These are phyloP conservation scores for Mollisiaceae sp. DNA, from an alignment of 2,329 filamentous ascomycete genomes.

Conservation along the genomic window DNA sequence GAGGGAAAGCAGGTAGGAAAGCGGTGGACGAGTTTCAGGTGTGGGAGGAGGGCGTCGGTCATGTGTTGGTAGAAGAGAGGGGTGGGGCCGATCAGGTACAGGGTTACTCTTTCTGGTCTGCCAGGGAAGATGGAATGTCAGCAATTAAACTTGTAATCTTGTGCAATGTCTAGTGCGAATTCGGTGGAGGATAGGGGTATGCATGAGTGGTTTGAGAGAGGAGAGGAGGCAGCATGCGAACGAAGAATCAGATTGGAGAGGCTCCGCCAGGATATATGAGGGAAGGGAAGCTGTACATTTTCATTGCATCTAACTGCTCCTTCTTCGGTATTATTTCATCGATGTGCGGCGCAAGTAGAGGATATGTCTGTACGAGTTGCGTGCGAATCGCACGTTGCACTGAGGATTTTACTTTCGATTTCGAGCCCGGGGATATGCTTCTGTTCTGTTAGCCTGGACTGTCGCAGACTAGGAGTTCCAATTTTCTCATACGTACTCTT, in stretches of 20 bases:
- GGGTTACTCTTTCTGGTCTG: conserved; percentile 81
- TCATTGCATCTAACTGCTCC: conserved; percentile 85
- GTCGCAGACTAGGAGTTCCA: not conserved
- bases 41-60: conserved; percentile 76
- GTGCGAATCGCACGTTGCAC: conserved; percentile 86
- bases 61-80: conserved; percentile 93
- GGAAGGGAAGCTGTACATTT: conserved; percentile 62
- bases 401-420: conserved; percentile 97
- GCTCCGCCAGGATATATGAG: not conserved
- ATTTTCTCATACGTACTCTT: conserved; percentile 66
- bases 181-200: not conserved
- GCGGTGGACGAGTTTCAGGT: conserved; percentile 86
- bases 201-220: not conserved
- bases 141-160: not conserved
- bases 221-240: not conserved
- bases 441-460: conserved; percentile 31
- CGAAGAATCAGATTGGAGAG: not conserved
- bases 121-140: conserved; percentile 13
- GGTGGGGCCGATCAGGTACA: conserved; percentile 79
- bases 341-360: conserved; percentile 83
- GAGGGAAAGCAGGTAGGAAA: conserved; percentile 85
- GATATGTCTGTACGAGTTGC: conserved; percentile 83
- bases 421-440: conserved; percentile 77
- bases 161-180: not conserved
- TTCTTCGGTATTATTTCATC: conserved; percentile 97